phyloP scores from a whole-genome alignment of 2,329 filamentous ascomycete genomes.

The Scedosporium apiospermum region DNA sequence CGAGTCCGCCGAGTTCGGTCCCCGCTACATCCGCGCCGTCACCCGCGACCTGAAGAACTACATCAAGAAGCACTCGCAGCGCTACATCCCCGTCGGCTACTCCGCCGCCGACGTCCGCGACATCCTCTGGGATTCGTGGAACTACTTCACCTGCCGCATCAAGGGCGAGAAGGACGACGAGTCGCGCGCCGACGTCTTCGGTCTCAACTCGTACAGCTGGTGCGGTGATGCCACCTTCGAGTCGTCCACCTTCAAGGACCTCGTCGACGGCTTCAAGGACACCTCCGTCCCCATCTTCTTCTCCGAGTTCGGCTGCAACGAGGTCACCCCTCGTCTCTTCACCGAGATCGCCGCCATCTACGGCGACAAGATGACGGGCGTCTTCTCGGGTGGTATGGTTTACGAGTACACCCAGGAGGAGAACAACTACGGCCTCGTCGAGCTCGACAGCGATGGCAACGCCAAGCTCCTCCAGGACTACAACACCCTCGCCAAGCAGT shows the following conservation, averaged over 20 bases:
- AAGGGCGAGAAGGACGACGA: constrained; percentile 44
- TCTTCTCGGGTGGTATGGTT: constrained; percentile 67
- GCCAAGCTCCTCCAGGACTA: constrained; percentile 55
- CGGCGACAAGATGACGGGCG: constrained; percentile 54
- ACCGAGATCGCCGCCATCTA: constrained; percentile 69
- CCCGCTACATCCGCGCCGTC: constrained; percentile 65
- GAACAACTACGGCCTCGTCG: constrained; percentile 57
- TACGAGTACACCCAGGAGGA: constrained; percentile 72
- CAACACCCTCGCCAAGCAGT: constrained; percentile 66
- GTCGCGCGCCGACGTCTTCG: constrained; percentile 65
- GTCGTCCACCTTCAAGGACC: constrained; percentile 51
- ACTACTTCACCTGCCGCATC: constrained; percentile 62
- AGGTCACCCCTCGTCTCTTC: constrained; percentile 60
- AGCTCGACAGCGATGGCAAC: constrained; percentile 47
- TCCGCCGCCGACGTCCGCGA: constrained; percentile 70
- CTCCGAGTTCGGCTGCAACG: constrained; percentile 75
- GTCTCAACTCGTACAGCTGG: constrained; percentile 66
- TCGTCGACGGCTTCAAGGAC: constrained; percentile 56
- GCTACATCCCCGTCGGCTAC: constrained; percentile 67
- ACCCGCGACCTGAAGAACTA: constrained; percentile 76
- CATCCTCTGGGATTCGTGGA: constrained; percentile 64
- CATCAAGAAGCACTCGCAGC: constrained; percentile 60
- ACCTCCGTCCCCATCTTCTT: constrained; percentile 70
- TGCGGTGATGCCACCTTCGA: constrained; percentile 56
- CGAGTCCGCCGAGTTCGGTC: constrained; percentile 47